Conservation (phyloP, 345 rosid genomes). For the Citrus reticulata region DNA sequence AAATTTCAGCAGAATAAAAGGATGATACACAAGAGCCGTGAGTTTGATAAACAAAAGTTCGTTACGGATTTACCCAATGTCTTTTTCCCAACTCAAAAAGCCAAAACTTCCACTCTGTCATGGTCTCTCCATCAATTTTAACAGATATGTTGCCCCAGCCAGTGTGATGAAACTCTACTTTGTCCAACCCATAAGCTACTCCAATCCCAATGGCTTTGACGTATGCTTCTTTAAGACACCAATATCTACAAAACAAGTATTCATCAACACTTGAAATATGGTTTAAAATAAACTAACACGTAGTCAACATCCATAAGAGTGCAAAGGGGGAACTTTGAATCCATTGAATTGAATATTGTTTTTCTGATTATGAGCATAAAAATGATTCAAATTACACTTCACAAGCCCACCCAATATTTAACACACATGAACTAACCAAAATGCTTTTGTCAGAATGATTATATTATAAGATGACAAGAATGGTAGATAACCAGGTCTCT, state of each 20-base stretch:
- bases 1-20: background rate
- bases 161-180: conserved; percentile 55
- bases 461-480: background rate
- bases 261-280: background rate
- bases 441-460: background rate
- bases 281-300: background rate
- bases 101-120: conserved; percentile 55
- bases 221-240: conserved; percentile 78
- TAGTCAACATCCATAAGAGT: background rate
- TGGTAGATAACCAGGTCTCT: too few species aligned
- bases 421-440: background rate
- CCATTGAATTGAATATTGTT: background rate
- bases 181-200: conserved; percentile 39
- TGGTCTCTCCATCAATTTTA: conserved; percentile 32
- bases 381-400: background rate
- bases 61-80: conserved; percentile 39
- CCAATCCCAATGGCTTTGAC: conserved; percentile 68
- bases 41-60: background rate
- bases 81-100: conserved; percentile 34
- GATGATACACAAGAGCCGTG: background rate
- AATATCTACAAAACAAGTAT: conserved; percentile 37
- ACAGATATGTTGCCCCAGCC: conserved; percentile 47
- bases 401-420: background rate
- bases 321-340: background rate
- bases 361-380: background rate